These are phyloP conservation scores for Salvia sclarea DNA, from an alignment of 305 asterid species.

Conservation along the genomic window DNA sequence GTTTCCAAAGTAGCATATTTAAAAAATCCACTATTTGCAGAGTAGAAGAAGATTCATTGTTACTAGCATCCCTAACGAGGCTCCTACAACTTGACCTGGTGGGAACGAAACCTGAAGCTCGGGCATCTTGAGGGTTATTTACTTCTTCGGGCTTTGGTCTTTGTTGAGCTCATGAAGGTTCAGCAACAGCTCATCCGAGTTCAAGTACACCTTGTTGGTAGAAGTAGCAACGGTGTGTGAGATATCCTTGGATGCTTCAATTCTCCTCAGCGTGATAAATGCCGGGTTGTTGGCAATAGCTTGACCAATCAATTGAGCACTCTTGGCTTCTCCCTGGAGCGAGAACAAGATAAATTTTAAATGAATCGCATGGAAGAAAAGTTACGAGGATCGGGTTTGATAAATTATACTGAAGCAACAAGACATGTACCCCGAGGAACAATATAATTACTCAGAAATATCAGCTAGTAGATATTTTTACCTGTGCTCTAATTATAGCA, in stretches of 20 bases:
- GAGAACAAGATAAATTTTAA: background rate
- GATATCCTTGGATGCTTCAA: constrained; percentile 88
- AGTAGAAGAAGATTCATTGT: background rate
- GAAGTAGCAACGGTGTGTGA: constrained; percentile 60
- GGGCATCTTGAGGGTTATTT: constrained; percentile 3
- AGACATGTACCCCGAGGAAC: background rate
- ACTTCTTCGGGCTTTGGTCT: constrained; percentile 31
- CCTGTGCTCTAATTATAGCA: constrained; percentile 97
- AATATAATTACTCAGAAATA: background rate
- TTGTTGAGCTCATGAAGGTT: constrained; percentile 64
- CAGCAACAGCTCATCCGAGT: constrained; percentile 73
- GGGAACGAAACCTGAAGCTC: constrained; percentile 4
- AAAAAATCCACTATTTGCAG: constrained; percentile 13
- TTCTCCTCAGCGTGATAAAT: constrained; percentile 77
- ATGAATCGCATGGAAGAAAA: background rate
- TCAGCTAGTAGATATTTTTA: constrained; percentile 24
- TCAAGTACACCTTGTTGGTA: constrained; percentile 73
- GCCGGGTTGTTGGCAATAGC: constrained; percentile 87
- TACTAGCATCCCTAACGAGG: constrained; percentile 6
- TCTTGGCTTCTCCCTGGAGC: constrained; percentile 85
- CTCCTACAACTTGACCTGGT: constrained; percentile 5
- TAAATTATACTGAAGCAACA: background rate
- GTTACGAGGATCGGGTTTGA: background rate
- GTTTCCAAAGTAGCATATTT: background rate
- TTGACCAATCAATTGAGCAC: constrained; percentile 90